Evolutionary conservation across 2,329 filamentous ascomycete species (phyloP), one percentile per base, ranked within the genome.

Genomic region (Fusarium graminum): DNA sequence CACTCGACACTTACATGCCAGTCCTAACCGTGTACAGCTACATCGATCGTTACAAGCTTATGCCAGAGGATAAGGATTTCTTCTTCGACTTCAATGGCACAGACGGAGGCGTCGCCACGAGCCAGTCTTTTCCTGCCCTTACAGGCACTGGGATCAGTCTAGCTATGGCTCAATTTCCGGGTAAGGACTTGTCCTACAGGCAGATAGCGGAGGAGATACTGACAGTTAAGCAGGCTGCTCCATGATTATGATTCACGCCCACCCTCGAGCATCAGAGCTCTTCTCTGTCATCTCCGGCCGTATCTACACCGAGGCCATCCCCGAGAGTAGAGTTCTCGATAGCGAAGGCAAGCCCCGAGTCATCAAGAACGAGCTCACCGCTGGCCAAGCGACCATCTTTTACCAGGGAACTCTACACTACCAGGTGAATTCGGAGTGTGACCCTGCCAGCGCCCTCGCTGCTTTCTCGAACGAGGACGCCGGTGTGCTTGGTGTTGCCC

Each of bases 121-220:
- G 84, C 71, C 82, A 83, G 75, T 82, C 80, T 28, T 87, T 87
- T 75, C 85, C 86, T 7, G 83, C 85, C 13, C 80, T 88, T 19
- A 81, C 85, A 19, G 80, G 82, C 49, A 83, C 82, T 10, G 81
- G 81, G 17, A 74, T 82, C 34, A 80, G 79, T 60, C 82, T 85
- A 76, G 82, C 83, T 4, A 74, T 86, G 6, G 84, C 82, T 28
- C 81, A 82, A 65, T 74, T 88, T 36, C 78, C 79, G 17, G 78
- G 74, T 76, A 65, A 49, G 68, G 52, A 12, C 7, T 5, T 2
- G 1, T 1, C 4, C 7, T 34, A 1, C 0, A 0, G 10, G 8
- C 5, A 12, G 1, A 9, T 2, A 0, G 11, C 3, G 4, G 2
- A 17, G 1, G 1, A 10, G 3, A 10, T 6, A 25, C 41, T 72